Percentiles rank a stretch among this genome's conserved stretches.
Evolutionary conservation across 352 stramenopile species (phyloP).

Genomic region (Phytophthora fragariaefolia): DNA sequence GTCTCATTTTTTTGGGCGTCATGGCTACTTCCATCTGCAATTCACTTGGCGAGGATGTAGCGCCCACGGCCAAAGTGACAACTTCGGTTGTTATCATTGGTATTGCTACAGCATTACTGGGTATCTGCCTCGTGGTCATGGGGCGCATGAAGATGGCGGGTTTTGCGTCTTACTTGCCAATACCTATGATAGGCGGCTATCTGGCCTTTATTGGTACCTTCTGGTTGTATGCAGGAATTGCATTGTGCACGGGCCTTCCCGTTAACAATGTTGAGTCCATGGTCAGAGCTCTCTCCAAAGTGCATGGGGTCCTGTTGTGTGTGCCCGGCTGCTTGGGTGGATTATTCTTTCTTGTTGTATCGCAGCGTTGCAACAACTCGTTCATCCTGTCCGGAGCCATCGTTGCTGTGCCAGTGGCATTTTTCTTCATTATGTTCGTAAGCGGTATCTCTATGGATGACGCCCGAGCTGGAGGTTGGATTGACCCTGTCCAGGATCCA

Average conservation of each 20-base stretch:
- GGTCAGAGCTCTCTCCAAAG: constrained; percentile 54
- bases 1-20: constrained; percentile 97
- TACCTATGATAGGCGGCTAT: constrained; percentile 97
- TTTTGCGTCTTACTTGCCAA: constrained; percentile 97
- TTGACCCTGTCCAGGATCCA: constrained; percentile 71
- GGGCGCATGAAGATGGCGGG: constrained; percentile 92
- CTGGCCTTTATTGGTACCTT: constrained; percentile 98
- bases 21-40: constrained; percentile 93
- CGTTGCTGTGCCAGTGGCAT: constrained; percentile 87
- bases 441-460: constrained; percentile 87
- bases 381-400: constrained; percentile 82
- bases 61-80: constrained; percentile 85
- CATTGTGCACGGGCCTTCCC: constrained; percentile 87
- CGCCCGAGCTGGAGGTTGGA: constrained; percentile 91
- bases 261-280: constrained; percentile 89
- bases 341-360: constrained; percentile 81
- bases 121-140: constrained; percentile 92
- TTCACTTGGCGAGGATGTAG: constrained; percentile 63
- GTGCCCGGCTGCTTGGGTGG: constrained; percentile 86
- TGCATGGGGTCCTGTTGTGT: constrained; percentile 79
- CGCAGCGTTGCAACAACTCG: constrained; percentile 74
- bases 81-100: constrained; percentile 94
- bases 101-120: constrained; percentile 90
- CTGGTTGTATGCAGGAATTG: constrained; percentile 91
- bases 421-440: constrained; percentile 90